Evolutionary conservation across 1,284 basidiomycete genomes (phyloP), one percentile per base, ranked within the genome.

Genomic region (Mycena citricolor): DNA sequence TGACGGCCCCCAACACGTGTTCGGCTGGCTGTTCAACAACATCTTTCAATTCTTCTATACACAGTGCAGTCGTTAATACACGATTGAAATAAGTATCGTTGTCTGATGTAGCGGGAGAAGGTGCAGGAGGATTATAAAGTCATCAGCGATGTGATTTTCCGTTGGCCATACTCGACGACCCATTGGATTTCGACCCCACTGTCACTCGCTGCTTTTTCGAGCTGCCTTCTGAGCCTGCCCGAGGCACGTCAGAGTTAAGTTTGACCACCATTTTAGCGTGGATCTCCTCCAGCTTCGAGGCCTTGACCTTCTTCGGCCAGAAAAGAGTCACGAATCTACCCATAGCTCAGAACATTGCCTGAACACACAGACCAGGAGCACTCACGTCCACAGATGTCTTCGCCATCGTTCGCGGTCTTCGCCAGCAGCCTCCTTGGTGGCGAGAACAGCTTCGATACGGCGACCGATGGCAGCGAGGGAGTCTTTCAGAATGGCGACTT

Each of bases 241-340:
- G 67, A 13, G 80, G 77, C 34, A 75, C 73, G 33, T 74, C 71
- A 61, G 88, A 50, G 23, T 49, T 52, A 33, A 52, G 86, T 63
- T 90, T 89, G 75, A 85, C 84, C 49, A 91, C 88, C 83, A 95
- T 90, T 69, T 94, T 94, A 13, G 88, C 86, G 58, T 94, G 91
- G 32, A 95, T 94, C 59, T 92, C 90, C 65, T 94, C 89, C 31
- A 95, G 71, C 65, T 94, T 94, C 14, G 79, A 81, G 11, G 91
- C 90, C 63, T 90, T 93, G 54, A 95, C 92, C 68, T 94, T 91
- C 70, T 94, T 91, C 4, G 94, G 94, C 94, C 94, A 98, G 70
- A 98, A 98, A 47, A 94, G 77, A 1, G 92, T 93, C 25, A 94
- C 90, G 55, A 95, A 95, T 32, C 88, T 92, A 54, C 17, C n/a